These are phyloP conservation scores for Jimgerdemannia lactiflua DNA, from an alignment of 192 early-diverging fungal species.

Conservation along the genomic window DNA sequence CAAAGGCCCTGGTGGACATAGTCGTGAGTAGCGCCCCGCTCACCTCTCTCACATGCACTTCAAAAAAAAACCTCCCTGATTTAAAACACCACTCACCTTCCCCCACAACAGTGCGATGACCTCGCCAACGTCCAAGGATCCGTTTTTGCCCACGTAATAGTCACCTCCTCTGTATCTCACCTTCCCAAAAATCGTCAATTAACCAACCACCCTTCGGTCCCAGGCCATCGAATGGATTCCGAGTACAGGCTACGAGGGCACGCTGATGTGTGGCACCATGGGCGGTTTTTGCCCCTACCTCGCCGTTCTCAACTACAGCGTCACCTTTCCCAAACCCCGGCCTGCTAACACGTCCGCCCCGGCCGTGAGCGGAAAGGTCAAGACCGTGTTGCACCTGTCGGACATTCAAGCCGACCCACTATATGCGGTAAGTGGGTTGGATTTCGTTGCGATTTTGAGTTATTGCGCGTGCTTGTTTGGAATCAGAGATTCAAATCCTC, in stretches of 20 bases:
- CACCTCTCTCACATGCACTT: neutral
- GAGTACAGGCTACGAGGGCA: neutral
- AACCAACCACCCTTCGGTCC: neutral
- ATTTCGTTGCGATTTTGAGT: neutral
- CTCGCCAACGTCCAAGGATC: neutral
- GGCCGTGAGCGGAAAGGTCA: constrained; percentile 17
- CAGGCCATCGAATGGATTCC: no score
- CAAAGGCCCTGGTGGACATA: neutral
- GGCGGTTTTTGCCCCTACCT: constrained; percentile 40
- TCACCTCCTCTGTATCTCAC: neutral
- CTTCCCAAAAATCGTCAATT: neutral
- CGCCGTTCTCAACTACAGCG: constrained; percentile 20
- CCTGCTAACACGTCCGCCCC: constrained; percentile 25
- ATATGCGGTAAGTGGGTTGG: constrained; percentile 20
- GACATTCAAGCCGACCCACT: constrained; percentile 52
- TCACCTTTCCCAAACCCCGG: constrained; percentile 44
- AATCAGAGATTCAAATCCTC: no score
- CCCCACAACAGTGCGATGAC: neutral
- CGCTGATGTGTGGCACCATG: constrained; percentile 33
- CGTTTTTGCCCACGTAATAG: neutral
- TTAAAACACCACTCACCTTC: neutral
- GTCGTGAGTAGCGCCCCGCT: neutral
- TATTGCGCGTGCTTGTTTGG: neutral
- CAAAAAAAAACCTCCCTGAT: neutral
- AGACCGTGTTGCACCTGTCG: constrained; percentile 45